Percentiles rank a stretch among this genome's conserved stretches.
These are phyloP conservation scores for Exserohilum rostratum DNA, from an alignment of 2,329 filamentous ascomycete genomes.

Conservation along the genomic window DNA sequence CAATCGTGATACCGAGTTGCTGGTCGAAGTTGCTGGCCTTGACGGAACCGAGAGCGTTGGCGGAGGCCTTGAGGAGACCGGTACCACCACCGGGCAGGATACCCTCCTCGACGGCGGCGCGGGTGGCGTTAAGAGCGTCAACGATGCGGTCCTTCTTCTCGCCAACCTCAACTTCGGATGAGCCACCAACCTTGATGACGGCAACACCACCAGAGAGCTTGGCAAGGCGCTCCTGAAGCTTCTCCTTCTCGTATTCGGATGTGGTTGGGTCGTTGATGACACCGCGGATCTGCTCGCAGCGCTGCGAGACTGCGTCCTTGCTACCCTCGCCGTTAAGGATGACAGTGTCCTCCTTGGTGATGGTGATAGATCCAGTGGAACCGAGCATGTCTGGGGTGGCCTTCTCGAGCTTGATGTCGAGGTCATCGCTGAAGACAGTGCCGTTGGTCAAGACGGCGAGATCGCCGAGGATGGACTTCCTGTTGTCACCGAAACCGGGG, in stretches of 20 bases:
- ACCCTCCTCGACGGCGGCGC: constrained; percentile 97
- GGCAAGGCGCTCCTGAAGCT: constrained; percentile 98
- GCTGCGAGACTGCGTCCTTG: constrained; percentile 92
- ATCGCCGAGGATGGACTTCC: constrained; percentile 98
- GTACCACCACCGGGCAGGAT: constrained; percentile 99
- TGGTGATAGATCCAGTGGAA: constrained; percentile 96
- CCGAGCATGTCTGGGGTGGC: constrained; percentile 94
- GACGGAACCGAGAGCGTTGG: constrained; percentile 80
- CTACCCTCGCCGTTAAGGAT: constrained; percentile 94
- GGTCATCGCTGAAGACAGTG: constrained; percentile 97
- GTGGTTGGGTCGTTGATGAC: constrained; percentile 93
- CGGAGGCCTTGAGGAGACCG: constrained; percentile 94
- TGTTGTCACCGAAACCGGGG: constrained; percentile 98
- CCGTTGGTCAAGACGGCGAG: constrained; percentile 94
- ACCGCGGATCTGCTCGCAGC: constrained; percentile 98
- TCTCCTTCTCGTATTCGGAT: constrained; percentile 99
- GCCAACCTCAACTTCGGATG: constrained; percentile 96
- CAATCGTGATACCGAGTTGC: constrained; percentile 95
- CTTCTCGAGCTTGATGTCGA: constrained; percentile 99
- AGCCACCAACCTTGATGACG: constrained; percentile 98
- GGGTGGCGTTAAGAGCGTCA: constrained; percentile 96
- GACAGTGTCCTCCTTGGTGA: constrained; percentile 99
- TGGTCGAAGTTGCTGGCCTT: constrained; percentile 98
- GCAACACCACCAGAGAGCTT: constrained; percentile 99
- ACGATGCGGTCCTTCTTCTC: constrained; percentile 99